These are phyloP conservation scores for Fusarium pseudocircinatum DNA, from an alignment of 2,329 filamentous ascomycete genomes.

Conservation along the genomic window DNA sequence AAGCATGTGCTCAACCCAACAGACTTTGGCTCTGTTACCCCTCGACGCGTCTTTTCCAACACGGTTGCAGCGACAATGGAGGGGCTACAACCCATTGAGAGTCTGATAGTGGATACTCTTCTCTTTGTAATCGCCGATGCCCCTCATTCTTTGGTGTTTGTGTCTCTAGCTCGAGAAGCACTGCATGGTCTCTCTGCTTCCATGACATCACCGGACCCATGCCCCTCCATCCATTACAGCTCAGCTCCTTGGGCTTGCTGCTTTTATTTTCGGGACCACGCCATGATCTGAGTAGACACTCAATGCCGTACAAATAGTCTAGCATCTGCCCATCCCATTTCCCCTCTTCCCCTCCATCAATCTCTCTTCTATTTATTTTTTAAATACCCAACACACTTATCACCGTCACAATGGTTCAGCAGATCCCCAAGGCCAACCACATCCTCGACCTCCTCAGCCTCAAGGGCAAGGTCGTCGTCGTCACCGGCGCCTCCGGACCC, in stretches of 20 bases:
- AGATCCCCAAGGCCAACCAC: conserved; percentile 64
- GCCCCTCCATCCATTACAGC: conserved; percentile 15
- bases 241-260: conserved; percentile 10
- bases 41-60: conserved; percentile 31
- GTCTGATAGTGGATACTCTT: not conserved
- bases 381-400: not conserved
- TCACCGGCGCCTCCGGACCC: conserved; percentile 75
- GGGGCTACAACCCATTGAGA: conserved; percentile 5
- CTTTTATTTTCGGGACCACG: conserved; percentile 17
- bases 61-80: not conserved
- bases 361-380: not conserved
- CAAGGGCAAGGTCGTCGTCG: conserved; percentile 76
- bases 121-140: conserved; percentile 29
- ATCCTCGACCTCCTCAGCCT: conserved; percentile 76
- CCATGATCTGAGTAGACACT: conserved; percentile 3
- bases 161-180: not conserved
- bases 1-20: conserved; percentile 5
- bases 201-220: conserved; percentile 44
- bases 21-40: not conserved
- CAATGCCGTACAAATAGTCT: conserved; percentile 27
- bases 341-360: not conserved
- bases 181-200: not conserved
- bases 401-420: conserved; percentile 60
- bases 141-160: not conserved
- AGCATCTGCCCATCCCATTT: not conserved